These are phyloP conservation scores for Lupinus albus DNA, from an alignment of 306 rosid species.

Conservation along the genomic window DNA sequence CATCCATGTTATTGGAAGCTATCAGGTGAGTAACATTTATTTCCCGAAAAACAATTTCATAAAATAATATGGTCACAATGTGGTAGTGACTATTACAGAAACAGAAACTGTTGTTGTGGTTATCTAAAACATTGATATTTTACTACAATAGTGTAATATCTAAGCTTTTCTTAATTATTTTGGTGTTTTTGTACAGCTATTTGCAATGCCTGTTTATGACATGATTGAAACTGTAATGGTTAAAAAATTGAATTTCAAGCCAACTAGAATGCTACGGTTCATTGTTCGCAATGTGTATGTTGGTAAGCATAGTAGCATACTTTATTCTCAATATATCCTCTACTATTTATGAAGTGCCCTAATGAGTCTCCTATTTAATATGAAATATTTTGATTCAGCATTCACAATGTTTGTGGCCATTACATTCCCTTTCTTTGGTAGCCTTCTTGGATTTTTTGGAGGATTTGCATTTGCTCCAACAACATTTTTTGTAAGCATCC, in stretches of 20 bases:
- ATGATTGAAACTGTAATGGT: no score
- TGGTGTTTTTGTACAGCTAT: conserved; percentile 45
- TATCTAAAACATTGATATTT: no score
- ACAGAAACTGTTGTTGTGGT: no score
- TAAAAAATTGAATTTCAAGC: conserved; percentile 66
- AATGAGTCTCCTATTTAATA: no score
- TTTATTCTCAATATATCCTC: not conserved
- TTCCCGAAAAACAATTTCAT: no score
- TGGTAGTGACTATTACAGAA: no score
- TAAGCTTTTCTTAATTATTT: not conserved
- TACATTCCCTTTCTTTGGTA: no score
- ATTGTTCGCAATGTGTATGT: conserved; percentile 58
- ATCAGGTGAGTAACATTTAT: conserved; percentile 55
- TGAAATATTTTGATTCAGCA: conserved; percentile 44
- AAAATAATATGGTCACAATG: no score
- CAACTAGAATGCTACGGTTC: conserved; percentile 54
- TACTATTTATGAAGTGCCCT: not conserved
- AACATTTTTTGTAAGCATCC: conserved; percentile 66
- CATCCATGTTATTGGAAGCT: no score
- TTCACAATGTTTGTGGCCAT: conserved; percentile 72
- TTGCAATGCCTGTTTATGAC: conserved; percentile 89
- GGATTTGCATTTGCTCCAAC: conserved; percentile 86
- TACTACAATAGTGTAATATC: not conserved
- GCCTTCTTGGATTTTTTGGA: no score
- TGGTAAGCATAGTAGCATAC: conserved; percentile 49